Conservation (phyloP, 225 moss, liverwort and hornwort species). For the Straminergon stramineum region DNA sequence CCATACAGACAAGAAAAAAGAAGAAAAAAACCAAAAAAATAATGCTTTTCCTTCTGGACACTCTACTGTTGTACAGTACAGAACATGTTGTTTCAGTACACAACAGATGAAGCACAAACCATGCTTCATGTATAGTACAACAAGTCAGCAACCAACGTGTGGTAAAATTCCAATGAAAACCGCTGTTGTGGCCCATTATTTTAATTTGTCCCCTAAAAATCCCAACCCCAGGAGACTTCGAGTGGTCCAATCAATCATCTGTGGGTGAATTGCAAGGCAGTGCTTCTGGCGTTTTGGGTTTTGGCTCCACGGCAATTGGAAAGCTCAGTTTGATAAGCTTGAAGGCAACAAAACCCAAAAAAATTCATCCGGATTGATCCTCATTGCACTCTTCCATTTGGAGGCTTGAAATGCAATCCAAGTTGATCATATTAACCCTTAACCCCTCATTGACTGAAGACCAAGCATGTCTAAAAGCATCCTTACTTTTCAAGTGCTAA, state of each 20-base stretch:
- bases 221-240: not conserved
- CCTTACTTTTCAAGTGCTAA: no score
- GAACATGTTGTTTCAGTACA: not conserved
- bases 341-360: not conserved
- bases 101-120: not conserved
- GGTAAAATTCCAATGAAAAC: not conserved
- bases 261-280: no score
- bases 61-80: not conserved
- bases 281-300: not conserved
- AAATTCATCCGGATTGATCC: not conserved
- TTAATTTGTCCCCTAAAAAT: not conserved
- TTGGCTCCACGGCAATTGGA: not conserved
- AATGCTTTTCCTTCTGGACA: not conserved
- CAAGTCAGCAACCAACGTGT: not conserved
- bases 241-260: not conserved
- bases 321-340: not conserved
- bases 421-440: no score
- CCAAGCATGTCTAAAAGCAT: no score
- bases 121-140: not conserved
- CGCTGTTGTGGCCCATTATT: not conserved
- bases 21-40: accelerated
- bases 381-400: not conserved
- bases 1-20: not conserved
- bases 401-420: not conserved
- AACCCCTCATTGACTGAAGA: no score